These are phyloP conservation scores for Neonectria sp. DNA, from an alignment of 2,329 filamentous ascomycete genomes.

Conservation along the genomic window DNA sequence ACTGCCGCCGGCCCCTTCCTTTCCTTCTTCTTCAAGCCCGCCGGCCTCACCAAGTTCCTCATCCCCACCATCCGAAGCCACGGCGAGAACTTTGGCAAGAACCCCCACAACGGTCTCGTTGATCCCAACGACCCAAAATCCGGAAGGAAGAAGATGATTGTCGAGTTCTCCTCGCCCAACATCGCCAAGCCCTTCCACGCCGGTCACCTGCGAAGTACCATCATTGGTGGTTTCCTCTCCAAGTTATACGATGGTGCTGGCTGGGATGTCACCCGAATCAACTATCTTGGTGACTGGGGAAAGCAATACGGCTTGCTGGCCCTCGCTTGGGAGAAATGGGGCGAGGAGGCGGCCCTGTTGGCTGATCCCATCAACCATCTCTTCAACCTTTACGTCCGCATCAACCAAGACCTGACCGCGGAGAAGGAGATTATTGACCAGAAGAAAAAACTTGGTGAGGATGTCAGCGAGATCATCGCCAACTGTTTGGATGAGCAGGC, in stretches of 20 bases:
- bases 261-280: slow-evolving; percentile 82
- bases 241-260: slow-evolving; percentile 80
- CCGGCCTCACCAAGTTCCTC: slow-evolving; percentile 74
- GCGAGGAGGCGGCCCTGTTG: slow-evolving; percentile 78
- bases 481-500: slow-evolving; percentile 81
- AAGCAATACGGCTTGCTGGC: slow-evolving; percentile 60
- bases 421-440: slow-evolving; percentile 78
- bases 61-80: slow-evolving; percentile 79
- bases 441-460: slow-evolving; percentile 68
- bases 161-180: slow-evolving; percentile 90
- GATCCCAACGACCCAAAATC: slow-evolving; percentile 73
- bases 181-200: slow-evolving; percentile 90
- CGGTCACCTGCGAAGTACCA: slow-evolving; percentile 82
- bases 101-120: slow-evolving; percentile 71
- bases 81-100: slow-evolving; percentile 66
- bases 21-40: slow-evolving; percentile 85
- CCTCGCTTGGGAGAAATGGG: slow-evolving; percentile 82
- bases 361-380: slow-evolving; percentile 86
- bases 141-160: slow-evolving; percentile 77
- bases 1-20: slow-evolving; percentile 78
- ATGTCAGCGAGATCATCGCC: slow-evolving; percentile 63
- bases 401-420: slow-evolving; percentile 76
- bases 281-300: slow-evolving; percentile 59
- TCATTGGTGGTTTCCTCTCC: slow-evolving; percentile 83
- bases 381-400: slow-evolving; percentile 85